These are phyloP conservation scores for Cucumis cinereus DNA, from an alignment of 306 rosid genomes.

Conservation along the genomic window DNA sequence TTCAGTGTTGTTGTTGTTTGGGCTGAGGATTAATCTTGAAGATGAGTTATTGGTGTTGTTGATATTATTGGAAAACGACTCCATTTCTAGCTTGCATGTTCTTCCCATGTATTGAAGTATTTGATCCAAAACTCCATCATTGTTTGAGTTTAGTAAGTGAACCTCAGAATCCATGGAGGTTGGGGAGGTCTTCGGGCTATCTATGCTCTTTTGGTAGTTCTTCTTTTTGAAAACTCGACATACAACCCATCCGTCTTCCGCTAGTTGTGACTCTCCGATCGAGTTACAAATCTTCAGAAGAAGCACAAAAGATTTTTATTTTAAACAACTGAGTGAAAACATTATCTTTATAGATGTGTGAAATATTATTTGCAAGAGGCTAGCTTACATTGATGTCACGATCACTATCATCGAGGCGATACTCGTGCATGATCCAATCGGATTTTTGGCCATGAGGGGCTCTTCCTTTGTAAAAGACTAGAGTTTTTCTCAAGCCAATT, in stretches of 20 bases:
- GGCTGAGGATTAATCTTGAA: slow-evolving; percentile 4
- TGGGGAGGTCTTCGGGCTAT: slow-evolving; percentile 29
- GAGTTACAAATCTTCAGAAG: slow-evolving; percentile 20
- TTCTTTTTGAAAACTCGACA: slow-evolving; percentile 52
- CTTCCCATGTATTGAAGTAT: slow-evolving; percentile 48
- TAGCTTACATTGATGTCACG: slow-evolving; percentile 25
- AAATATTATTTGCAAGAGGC: background rate
- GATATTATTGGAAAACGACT: slow-evolving; percentile 12
- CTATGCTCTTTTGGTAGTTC: slow-evolving; percentile 36
- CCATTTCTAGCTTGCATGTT: slow-evolving; percentile 37
- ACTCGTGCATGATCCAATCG: slow-evolving; percentile 60
- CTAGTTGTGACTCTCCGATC: slow-evolving; percentile 17
- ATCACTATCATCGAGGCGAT: slow-evolving; percentile 35
- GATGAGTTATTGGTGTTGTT: background rate
- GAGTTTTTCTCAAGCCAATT: slow-evolving; percentile 46
- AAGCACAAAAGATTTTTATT: background rate
- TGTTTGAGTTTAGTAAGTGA: slow-evolving; percentile 13
- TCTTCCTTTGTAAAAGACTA: slow-evolving; percentile 47
- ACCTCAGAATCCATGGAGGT: slow-evolving; percentile 13
- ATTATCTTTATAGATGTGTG: background rate
- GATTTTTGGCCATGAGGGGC: slow-evolving; percentile 58
- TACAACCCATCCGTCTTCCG: slow-evolving; percentile 48
- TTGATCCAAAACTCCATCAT: slow-evolving; percentile 39
- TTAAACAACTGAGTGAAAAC: background rate
- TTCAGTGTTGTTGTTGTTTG: background rate